Evolutionary conservation across 352 stramenopile genomes (phyloP).

Genomic region (Saprolegnia parasitica): DNA sequence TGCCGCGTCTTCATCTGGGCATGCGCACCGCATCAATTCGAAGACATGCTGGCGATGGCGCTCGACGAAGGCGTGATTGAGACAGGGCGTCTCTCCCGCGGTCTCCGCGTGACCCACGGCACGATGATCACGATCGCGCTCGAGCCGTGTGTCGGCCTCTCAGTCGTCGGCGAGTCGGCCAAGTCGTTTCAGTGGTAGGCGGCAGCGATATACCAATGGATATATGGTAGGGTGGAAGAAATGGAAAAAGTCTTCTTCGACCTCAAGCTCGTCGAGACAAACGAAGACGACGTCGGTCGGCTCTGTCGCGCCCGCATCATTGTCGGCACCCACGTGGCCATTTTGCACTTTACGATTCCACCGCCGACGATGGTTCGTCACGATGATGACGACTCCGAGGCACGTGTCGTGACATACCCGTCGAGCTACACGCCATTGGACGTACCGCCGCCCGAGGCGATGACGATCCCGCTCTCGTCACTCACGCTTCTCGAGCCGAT

Average conservation of each 20-base stretch:
- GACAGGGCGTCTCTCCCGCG: neutral
- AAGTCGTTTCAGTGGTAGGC: slow-evolving; percentile 65
- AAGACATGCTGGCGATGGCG: slow-evolving; percentile 57
- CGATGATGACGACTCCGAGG: neutral
- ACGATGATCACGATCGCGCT: slow-evolving; percentile 59
- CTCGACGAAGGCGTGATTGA: slow-evolving; percentile 32
- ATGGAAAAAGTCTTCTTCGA: slow-evolving; percentile 62
- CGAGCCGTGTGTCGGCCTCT: slow-evolving; percentile 39
- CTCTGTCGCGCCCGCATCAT: slow-evolving; percentile 57
- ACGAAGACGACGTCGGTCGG: slow-evolving; percentile 31
- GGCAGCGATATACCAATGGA: neutral
- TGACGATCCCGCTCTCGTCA: slow-evolving; percentile 52
- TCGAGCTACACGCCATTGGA: slow-evolving; percentile 52
- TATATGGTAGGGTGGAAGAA: slow-evolving; percentile 29
- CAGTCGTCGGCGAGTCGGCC: slow-evolving; percentile 45
- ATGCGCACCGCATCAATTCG: slow-evolving; percentile 54
- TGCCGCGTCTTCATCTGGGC: slow-evolving; percentile 73
- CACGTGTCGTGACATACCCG: neutral
- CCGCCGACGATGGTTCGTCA: neutral
- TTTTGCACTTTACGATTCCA: slow-evolving; percentile 53
- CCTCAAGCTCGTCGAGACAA: neutral
- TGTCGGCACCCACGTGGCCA: slow-evolving; percentile 53
- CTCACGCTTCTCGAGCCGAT: slow-evolving; percentile 55
- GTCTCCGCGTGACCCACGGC: slow-evolving; percentile 36
- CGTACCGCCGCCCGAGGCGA: slow-evolving; percentile 57